Percentiles rank a stretch among this genome's conserved stretches.
Conservation (phyloP, 305 asterid genomes). For the Solanum chacoense region DNA sequence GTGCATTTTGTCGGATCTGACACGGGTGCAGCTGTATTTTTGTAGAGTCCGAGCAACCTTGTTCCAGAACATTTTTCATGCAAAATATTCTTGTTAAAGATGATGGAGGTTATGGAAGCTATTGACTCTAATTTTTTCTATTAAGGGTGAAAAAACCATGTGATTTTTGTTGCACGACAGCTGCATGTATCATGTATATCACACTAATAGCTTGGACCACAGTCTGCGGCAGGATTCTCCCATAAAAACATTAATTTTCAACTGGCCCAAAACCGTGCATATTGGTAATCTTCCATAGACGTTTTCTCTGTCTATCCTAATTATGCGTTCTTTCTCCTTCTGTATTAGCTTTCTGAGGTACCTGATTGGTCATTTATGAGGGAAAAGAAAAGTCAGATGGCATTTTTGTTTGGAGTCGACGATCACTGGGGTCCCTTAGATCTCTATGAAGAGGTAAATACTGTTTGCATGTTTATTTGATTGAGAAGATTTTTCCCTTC, state of each 20-base stretch:
- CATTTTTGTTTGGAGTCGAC: slow-evolving; percentile 65
- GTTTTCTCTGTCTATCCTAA: background rate
- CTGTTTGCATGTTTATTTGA: background rate
- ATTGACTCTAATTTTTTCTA: background rate
- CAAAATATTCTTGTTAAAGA: slow-evolving; percentile 1
- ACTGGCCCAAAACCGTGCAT: background rate
- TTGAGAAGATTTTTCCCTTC: background rate
- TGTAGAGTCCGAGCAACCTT: background rate
- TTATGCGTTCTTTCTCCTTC: background rate
- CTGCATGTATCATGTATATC: background rate
- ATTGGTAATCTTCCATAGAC: background rate
- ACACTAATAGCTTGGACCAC: background rate
- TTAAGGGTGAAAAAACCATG: background rate
- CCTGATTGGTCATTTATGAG: slow-evolving; percentile 71
- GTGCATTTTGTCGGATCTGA: background rate
- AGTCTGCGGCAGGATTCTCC: background rate
- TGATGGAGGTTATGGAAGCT: background rate
- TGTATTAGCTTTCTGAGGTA: slow-evolving; percentile 43
- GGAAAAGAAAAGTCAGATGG: slow-evolving; percentile 41
- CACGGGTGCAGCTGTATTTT: background rate
- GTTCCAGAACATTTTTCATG: background rate
- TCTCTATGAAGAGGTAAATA: slow-evolving; percentile 65
- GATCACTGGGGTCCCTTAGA: slow-evolving; percentile 97
- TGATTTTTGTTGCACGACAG: background rate
- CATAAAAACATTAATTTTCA: background rate